Conservation (phyloP, 129 eudicot species). For the Lactuca saligna region DNA sequence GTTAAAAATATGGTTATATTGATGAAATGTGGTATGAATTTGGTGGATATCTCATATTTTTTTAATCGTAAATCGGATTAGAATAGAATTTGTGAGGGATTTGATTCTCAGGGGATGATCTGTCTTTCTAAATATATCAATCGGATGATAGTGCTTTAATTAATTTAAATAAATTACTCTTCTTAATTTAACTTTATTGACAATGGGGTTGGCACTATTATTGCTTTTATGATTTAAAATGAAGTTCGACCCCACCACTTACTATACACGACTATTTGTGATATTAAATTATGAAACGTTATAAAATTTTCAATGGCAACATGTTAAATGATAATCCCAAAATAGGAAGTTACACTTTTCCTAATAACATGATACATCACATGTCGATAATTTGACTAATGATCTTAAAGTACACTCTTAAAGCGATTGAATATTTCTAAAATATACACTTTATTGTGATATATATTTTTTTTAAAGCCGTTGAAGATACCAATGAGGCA, state of each 20-base stretch:
- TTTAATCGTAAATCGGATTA: not conserved
- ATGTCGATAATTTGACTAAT: conserved; percentile 12
- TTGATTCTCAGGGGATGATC: not conserved
- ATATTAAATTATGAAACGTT: not conserved
- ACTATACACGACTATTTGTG: not conserved
- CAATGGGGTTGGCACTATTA: not conserved
- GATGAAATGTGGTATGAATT: too few relatives aligned
- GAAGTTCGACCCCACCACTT: not conserved
- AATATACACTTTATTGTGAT: not conserved
- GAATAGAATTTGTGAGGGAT: not conserved
- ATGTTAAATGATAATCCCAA: conserved; percentile 3
- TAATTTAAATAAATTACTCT: too few relatives aligned
- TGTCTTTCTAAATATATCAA: not conserved
- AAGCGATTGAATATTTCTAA: not conserved
- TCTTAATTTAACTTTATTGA: not conserved
- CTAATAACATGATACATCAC: not conserved
- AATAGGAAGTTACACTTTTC: not conserved
- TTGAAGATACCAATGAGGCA: not conserved
- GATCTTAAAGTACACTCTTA: conserved; percentile 6
- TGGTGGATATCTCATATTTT: too few relatives aligned
- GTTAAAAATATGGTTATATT: too few relatives aligned
- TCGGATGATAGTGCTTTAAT: not conserved
- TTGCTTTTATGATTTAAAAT: not conserved
- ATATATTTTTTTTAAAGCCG: not conserved
- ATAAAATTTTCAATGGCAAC: not conserved